These are phyloP conservation scores for Trichoderma harzianum DNA, from an alignment of 2,329 filamentous ascomycete species.

Conservation along the genomic window DNA sequence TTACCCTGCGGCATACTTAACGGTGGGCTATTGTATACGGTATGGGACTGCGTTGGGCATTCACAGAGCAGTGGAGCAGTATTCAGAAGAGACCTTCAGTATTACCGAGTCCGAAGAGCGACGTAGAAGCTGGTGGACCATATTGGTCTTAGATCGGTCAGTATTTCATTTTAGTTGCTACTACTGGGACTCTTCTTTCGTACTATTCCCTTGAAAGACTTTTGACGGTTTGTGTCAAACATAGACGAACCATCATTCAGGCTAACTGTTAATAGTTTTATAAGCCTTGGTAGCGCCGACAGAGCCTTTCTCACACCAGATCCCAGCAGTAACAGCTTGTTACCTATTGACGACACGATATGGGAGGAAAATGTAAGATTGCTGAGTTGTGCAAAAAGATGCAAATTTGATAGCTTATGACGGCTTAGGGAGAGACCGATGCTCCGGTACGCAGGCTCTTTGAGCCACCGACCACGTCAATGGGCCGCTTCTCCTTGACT, in stretches of 20 bases:
- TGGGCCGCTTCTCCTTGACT: constrained; percentile 1
- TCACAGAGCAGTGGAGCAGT: neutral
- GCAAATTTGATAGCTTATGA: neutral
- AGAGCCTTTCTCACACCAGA: neutral
- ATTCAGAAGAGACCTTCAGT: constrained; percentile 1
- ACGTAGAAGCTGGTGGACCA: neutral
- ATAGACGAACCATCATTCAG: neutral
- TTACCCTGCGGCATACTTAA: neutral
- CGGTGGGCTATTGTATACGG: neutral
- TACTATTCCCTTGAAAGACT: neutral
- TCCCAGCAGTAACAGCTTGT: neutral
- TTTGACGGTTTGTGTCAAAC: neutral
- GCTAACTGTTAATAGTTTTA: neutral
- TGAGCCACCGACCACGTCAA: neutral
- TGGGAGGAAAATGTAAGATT: neutral
- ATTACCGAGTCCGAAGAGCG: neutral
- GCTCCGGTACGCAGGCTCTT: neutral
- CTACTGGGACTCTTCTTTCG: neutral
- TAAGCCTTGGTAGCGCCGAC: neutral
- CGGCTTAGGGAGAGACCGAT: neutral
- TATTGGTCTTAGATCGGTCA: neutral
- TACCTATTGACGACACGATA: neutral
- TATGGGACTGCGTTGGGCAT: neutral
- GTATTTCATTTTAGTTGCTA: neutral
- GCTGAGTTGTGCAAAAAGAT: neutral